Base-by-base conservation (phyloP, 192 early-diverging fungal species). In the Helicostylum pulchrum region DNA sequence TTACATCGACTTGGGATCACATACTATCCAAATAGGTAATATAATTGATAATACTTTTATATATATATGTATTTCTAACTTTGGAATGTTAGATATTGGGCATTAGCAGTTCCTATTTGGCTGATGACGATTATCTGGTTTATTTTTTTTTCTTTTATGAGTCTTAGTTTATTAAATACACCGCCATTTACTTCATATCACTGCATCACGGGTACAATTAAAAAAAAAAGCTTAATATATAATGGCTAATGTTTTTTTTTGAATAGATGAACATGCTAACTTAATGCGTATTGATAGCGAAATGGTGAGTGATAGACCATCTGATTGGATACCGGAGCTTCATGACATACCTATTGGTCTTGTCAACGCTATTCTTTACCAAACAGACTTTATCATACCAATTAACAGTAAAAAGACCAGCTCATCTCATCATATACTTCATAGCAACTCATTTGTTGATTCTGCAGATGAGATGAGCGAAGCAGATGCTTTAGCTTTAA, bases 11-110 rank as follows among this genome's bases (percentile, higher is more conserved):
- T 90, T 31, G 89, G 90, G 0, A 88, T 94, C 44, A 90, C 89
- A 4, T 96, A 94, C 69, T 94, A 92, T 64, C 94, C 94, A 0
- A 84, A 85, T 71, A 82, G 83, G 87, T 86, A 78, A 39, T 9
- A 39, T 9, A 39, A 39, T 9, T 9, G 9, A 39, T 39, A 39
- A 39, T 10, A 39, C 9, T 39, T 39, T 39, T 9, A 3, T 9
- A 39, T 9, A 39, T 9, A 39, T 0, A 39, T 0, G 36, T 39
- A 39, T 4, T 9, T 39, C 9, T 39, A 10, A 23, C 17, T 36
- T 31, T 15, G 8, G 10, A 42, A 31, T 2, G 14, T 20, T 21
- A 83, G 88, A 66, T 89, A 91, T 66, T 94, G 92, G 93, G 89
- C 90, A 8, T 71, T 93, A 42, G 88, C 85, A 2, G 66, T 94